Base-by-base conservation (phyloP, 768 basidiomycete species). In the Tricholoma matsutake region DNA sequence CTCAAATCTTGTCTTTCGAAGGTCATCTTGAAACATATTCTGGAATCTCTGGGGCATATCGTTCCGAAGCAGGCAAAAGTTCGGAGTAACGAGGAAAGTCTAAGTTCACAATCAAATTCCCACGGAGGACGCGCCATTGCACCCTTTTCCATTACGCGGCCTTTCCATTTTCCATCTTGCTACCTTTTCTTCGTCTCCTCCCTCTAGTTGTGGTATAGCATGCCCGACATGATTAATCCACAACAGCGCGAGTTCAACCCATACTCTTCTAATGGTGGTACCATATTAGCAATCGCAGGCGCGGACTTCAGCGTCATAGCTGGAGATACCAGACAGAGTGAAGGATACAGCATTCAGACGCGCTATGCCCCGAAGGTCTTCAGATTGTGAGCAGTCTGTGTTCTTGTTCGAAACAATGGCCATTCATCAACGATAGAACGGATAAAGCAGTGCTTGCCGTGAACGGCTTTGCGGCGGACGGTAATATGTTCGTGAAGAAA, bases 281-380 rank as follows among this genome's bases (percentile, higher is more conserved):
- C 96, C 18, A 96, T 98, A 76, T 87, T 99, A 68, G 92, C 92
- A 70, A 92, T 98, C 71, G 94, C 96, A 4, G 97, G 96, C 57
- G 84, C 86, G 49, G 92, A 95, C 73, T 98, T 98, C 74, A 84
- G 85, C 62, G 94, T 98, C 72, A 91, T 98, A 68, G 96, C 97
- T 5, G 93, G 95, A 56, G 96, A 99, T 76, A 99, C 96, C 47
- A 81, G 96, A 59, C 97, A 98, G 79, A 94, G 89, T 65, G 92
- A 96, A 72, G 96, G 96, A n/a, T 98, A 92, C 77, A 91, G 80
- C 72, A 99, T 99, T 74, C 96, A 99, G 81, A 97, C 96, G 61
- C 84, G 96, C 73, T 98, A 97, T 74, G 94, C 94, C 7, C 89
- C 94, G 45, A 96, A 98, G 76, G 94, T 98, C 61, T 97, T 95